These are phyloP conservation scores for Aspergillus cristatus DNA, from an alignment of 495 filamentous ascomycete genomes.

Conservation along the genomic window DNA sequence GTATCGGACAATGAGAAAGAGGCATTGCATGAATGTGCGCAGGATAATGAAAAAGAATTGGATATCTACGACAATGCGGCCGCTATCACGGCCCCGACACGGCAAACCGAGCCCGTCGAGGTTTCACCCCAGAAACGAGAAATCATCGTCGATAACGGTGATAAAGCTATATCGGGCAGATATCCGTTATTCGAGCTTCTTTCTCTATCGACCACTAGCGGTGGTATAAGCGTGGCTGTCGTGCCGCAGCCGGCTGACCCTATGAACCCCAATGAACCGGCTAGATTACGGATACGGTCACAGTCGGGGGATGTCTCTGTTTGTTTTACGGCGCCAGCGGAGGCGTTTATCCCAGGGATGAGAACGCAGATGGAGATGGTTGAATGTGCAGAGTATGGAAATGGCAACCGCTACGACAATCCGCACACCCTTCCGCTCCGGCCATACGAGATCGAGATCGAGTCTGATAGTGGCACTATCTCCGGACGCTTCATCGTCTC, in stretches of 20 bases:
- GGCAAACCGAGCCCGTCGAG: too few species aligned
- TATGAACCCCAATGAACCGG: slow-evolving; percentile 8
- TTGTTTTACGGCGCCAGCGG: neutral
- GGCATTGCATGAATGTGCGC: too few species aligned
- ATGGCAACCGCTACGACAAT: neutral
- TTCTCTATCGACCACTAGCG: slow-evolving; percentile 11
- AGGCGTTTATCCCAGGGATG: neutral
- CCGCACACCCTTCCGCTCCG: slow-evolving; percentile 4
- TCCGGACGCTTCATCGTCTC: slow-evolving; percentile 7
- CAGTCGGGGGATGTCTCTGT: slow-evolving; percentile 6
- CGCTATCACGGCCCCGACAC: too few species aligned
- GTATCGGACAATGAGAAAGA: too few species aligned
- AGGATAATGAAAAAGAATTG: too few species aligned
- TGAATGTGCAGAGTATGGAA: neutral
- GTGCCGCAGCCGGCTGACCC: slow-evolving; percentile 12
- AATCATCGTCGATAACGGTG: slow-evolving; percentile 5
- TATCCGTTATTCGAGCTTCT: slow-evolving; percentile 22
- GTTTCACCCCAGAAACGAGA: neutral
- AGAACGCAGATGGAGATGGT: neutral
- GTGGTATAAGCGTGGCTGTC: slow-evolving; percentile 9
- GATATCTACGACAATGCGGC: too few species aligned
- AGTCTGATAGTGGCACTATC: slow-evolving; percentile 5
- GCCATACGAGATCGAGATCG: slow-evolving; percentile 11
- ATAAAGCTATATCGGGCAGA: slow-evolving; percentile 4
- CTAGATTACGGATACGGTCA: slow-evolving; percentile 6